These are phyloP conservation scores for Fistulina hepatica DNA, from an alignment of 1,284 basidiomycete genomes.

Conservation along the genomic window DNA sequence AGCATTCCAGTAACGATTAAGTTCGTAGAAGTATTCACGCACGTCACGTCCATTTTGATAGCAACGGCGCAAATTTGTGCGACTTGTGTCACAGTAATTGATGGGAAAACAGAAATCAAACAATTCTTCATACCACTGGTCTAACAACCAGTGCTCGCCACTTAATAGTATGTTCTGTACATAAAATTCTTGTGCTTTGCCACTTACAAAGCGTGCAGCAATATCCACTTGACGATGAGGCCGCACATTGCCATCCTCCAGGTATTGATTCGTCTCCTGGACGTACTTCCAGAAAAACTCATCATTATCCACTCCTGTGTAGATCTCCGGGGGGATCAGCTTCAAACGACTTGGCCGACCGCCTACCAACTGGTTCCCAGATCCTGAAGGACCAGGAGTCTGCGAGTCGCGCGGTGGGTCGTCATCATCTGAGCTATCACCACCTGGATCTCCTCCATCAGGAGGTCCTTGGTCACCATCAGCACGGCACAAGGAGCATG, in stretches of 20 bases:
- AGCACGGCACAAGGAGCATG: too few relatives aligned
- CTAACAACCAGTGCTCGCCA: neutral
- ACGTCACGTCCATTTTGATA: neutral
- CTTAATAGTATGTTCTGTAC: neutral
- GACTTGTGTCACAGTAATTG: neutral
- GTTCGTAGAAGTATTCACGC: neutral
- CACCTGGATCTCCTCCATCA: too few relatives aligned
- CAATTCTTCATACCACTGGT: neutral
- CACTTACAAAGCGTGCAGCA: neutral
- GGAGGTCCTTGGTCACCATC: too few relatives aligned
- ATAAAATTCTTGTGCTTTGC: neutral
- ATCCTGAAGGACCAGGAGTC: too few relatives aligned
- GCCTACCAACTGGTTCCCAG: too few relatives aligned
- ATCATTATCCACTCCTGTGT: neutral
- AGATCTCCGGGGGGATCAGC: neutral
- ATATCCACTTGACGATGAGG: neutral
- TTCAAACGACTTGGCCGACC: neutral
- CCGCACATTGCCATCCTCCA: neutral
- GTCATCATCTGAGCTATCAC: too few relatives aligned
- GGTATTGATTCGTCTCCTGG: neutral
- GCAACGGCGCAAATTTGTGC: neutral
- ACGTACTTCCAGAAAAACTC: neutral
- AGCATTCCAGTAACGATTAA: neutral
- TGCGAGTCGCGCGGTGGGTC: too few relatives aligned
- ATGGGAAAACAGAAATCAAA: neutral